A percentile compares a stretch with the other conserved stretches of the same genome.
Conservation (phyloP, 768 basidiomycete genomes). For the Trametes meyenii region DNA sequence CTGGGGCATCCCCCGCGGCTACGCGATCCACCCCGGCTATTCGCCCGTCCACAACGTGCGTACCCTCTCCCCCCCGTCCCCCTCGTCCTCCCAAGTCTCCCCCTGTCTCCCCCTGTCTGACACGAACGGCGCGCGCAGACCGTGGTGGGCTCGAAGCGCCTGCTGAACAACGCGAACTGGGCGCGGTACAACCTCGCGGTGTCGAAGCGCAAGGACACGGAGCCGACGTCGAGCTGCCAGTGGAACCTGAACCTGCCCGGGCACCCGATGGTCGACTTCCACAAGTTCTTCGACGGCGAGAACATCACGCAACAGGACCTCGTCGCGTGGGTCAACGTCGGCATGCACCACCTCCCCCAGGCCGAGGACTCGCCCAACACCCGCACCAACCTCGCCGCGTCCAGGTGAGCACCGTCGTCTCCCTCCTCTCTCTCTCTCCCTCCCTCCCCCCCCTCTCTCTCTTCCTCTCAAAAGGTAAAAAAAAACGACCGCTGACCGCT, state of each 20-base stretch:
- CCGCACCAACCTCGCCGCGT: slow-evolving; percentile 56
- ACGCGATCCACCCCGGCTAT: slow-evolving; percentile 62
- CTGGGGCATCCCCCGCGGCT: slow-evolving; percentile 63
- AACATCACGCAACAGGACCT: slow-evolving; percentile 65
- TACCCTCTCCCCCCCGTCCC: not conserved
- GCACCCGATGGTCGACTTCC: slow-evolving; percentile 55
- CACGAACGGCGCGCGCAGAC: slow-evolving; percentile 38
- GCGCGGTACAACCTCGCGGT: slow-evolving; percentile 65
- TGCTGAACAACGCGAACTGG: slow-evolving; percentile 66
- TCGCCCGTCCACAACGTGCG: slow-evolving; percentile 54
- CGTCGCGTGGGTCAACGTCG: slow-evolving; percentile 68
- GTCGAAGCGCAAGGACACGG: slow-evolving; percentile 60
- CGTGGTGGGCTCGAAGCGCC: slow-evolving; percentile 59
- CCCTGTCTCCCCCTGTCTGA: no score
- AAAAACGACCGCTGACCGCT: not conserved
- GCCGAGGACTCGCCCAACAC: slow-evolving; percentile 69
- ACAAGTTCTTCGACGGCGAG: slow-evolving; percentile 66
- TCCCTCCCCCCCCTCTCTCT: not conserved
- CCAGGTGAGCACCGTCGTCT: slow-evolving; percentile 41
- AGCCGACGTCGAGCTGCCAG: slow-evolving; percentile 56
- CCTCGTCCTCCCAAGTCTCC: not conserved
- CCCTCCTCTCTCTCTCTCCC: not conserved
- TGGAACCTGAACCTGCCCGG: slow-evolving; percentile 71
- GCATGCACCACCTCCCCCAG: slow-evolving; percentile 68
- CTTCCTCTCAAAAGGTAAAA: no score